Base-by-base conservation (phyloP, 495 filamentous ascomycete species). In the Penicillium turbatum region DNA sequence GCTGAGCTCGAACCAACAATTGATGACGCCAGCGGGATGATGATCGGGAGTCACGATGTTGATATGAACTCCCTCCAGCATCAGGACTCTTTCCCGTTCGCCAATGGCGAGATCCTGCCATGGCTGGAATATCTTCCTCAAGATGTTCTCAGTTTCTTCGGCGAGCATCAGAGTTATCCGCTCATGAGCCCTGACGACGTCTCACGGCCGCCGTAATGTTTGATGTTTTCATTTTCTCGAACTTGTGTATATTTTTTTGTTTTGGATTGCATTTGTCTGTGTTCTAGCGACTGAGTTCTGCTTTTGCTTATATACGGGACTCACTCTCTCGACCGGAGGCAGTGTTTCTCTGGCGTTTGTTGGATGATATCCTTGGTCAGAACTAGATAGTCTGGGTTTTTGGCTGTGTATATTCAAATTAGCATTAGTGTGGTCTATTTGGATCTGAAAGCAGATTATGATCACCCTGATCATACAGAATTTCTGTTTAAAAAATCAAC, bases 11-110 rank as follows among this genome's bases (percentile, higher is more conserved):
- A 78, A 38, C 61, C 73, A 0, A 66, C 63, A n/a, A 48, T 67
- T 0, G 71, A 69, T 29, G n/a, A 63, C 11, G 61, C 73, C 0
- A 62, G 63, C 45, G 76, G 72, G 58, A 83, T 88, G 55, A 81
- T 85, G 54, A 88, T 89, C 54, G 83, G 88, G 61, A 85, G 78
- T 52, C 84, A 86, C 48, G 86, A 89, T 51, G 77, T 88, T 42
- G 83, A 86, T 60, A 83, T 87, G 78, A 73, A 70, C 7, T 58
- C 64, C 1, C 65, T 77, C 21, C 70, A 75, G 11, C 67, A 75
- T 48, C 71, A 73, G 29, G 68, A 74, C 13, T 61, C 71, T 1
- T 67, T 75, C 34, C 74, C 74, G 1, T 74, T 75, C 15, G 67
- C 81, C 11, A 77, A 72, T 12, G 74, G 74, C 5, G 78, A 83